A percentile compares a stretch with the other conserved stretches of the same genome.
phyloP scores from a whole-genome alignment of 2,329 filamentous ascomycete genomes.

The Neopestalotiopsis clavispora region DNA sequence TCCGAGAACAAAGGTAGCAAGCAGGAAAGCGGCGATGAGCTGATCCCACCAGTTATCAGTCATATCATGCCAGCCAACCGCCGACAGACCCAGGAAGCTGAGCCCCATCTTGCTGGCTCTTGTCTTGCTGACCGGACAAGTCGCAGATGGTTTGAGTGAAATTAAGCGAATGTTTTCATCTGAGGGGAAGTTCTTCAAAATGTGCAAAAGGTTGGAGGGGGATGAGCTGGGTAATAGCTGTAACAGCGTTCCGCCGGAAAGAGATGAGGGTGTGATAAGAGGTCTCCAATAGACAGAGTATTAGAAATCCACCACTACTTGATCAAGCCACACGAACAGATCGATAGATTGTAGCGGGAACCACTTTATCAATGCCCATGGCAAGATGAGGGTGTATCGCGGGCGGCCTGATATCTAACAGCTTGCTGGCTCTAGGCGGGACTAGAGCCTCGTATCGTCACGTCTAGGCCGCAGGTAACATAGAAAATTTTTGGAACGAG shows the following conservation, averaged over 20 bases:
- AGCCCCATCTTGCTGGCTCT: slow-evolving; percentile 10
- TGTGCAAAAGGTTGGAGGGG: neutral
- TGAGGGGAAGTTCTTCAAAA: neutral
- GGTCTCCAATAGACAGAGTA: slow-evolving; percentile 1
- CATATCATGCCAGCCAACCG: slow-evolving; percentile 10
- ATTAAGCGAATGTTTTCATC: neutral
- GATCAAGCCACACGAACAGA: neutral
- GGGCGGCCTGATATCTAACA: neutral
- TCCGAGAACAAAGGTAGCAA: slow-evolving; percentile 6
- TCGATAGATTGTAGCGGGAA: neutral
- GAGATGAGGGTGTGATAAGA: neutral
- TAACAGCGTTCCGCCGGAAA: neutral
- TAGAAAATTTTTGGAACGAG: neutral
- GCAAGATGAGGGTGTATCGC: neutral
- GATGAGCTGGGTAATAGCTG: neutral
- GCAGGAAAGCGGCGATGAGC: slow-evolving; percentile 4
- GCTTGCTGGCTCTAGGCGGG: neutral
- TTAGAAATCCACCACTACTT: slow-evolving; percentile 3
- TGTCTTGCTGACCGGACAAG: neutral
- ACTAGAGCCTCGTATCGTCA: neutral
- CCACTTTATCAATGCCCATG: neutral
- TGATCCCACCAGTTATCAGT: slow-evolving; percentile 10
- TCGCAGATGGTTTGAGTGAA: neutral
- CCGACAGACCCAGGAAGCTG: slow-evolving; percentile 7
- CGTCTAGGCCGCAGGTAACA: neutral